A percentile compares a stretch with the other conserved stretches of the same genome.
These are phyloP conservation scores for Rhizopogon hawkerae DNA, from an alignment of 1,284 basidiomycete species.

Conservation along the genomic window DNA sequence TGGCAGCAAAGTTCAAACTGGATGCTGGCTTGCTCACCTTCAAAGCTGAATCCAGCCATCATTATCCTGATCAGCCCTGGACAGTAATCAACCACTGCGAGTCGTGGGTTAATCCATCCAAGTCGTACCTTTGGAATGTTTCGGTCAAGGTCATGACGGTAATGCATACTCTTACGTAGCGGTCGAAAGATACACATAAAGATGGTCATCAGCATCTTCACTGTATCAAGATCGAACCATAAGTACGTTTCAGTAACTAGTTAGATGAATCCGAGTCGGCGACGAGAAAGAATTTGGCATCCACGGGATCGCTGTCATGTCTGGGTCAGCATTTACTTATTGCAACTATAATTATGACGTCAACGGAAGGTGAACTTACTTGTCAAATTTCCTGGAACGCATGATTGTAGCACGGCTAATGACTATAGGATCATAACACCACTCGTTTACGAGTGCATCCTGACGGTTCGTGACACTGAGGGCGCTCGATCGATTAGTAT, in stretches of 20 bases:
- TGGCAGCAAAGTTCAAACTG: too few species aligned
- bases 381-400: slow-evolving; percentile 56
- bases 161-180: slow-evolving; percentile 76
- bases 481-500: slow-evolving; percentile 60
- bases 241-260: slow-evolving; percentile 10
- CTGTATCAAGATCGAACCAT: slow-evolving; percentile 67
- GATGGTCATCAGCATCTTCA: slow-evolving; percentile 67
- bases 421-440: neutral
- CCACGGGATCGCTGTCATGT: neutral
- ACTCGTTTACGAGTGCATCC: slow-evolving; percentile 59
- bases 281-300: neutral
- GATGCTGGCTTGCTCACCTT: slow-evolving; percentile 36
- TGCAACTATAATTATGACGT: neutral
- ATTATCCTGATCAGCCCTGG: slow-evolving; percentile 53
- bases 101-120: neutral
- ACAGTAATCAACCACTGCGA: slow-evolving; percentile 2
- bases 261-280: neutral
- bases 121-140: slow-evolving; percentile 59
- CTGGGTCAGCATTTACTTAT: neutral
- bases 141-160: slow-evolving; percentile 73
- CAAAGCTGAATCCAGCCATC: slow-evolving; percentile 72
- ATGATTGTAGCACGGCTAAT: slow-evolving; percentile 10
- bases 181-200: slow-evolving; percentile 67
- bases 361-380: slow-evolving; percentile 35
- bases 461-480: slow-evolving; percentile 64